These are phyloP conservation scores for Microdochium nivale DNA, from an alignment of 2,329 filamentous ascomycete genomes.

Conservation along the genomic window DNA sequence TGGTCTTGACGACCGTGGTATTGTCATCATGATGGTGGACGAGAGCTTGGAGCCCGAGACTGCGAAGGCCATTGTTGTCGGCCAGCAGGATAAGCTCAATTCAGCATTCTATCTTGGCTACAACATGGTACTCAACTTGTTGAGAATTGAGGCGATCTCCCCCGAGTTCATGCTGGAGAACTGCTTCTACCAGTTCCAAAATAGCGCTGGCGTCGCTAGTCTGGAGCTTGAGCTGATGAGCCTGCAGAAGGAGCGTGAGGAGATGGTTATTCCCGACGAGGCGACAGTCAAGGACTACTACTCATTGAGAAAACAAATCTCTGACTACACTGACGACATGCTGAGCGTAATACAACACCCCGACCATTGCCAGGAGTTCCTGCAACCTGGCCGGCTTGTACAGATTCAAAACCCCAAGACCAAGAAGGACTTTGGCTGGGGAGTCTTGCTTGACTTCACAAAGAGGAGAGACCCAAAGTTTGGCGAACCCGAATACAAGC, in stretches of 20 bases:
- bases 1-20: conserved; percentile 94
- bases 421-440: conserved; percentile 87
- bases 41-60: conserved; percentile 90
- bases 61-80: conserved; percentile 93
- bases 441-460: conserved; percentile 70
- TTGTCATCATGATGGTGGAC: conserved; percentile 99
- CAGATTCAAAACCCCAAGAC: conserved; percentile 65
- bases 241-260: conserved; percentile 66
- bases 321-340: conserved; percentile 81
- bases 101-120: conserved; percentile 97
- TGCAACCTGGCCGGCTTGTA: conserved; percentile 82
- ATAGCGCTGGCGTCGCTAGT: conserved; percentile 74
- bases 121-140: conserved; percentile 97
- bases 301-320: conserved; percentile 75
- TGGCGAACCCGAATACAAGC: conserved; percentile 56
- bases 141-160: conserved; percentile 97
- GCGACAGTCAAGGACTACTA: conserved; percentile 89
- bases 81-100: conserved; percentile 93
- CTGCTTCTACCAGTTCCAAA: conserved; percentile 98
- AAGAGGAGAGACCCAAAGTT: conserved; percentile 58
- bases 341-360: conserved; percentile 86
- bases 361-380: conserved; percentile 72
- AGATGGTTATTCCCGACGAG: conserved; percentile 76
- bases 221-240: conserved; percentile 77
- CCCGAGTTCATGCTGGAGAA: conserved; percentile 98